These are phyloP conservation scores for Trichoderma atroviride DNA, from an alignment of 2,329 filamentous ascomycete genomes.

Conservation along the genomic window DNA sequence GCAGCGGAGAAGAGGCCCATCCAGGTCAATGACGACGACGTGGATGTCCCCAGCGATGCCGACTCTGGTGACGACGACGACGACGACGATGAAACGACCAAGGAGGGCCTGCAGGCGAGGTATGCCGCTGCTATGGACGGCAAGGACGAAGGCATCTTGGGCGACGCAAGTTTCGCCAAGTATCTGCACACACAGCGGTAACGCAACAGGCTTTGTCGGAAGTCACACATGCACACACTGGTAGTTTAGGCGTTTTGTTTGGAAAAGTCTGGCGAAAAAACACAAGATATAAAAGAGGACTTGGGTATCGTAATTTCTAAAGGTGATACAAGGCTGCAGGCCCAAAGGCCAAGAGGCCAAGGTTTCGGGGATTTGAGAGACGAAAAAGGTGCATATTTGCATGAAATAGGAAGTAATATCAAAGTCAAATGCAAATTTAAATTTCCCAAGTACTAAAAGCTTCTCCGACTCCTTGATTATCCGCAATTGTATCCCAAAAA, in stretches of 20 bases:
- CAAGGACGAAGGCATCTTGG: conserved; percentile 53
- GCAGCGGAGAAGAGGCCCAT: conserved; percentile 40
- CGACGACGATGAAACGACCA: conserved; percentile 61
- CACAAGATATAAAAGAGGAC: not conserved
- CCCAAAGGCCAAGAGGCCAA: not conserved
- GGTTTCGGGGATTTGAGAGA: not conserved
- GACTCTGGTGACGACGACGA: conserved; percentile 62
- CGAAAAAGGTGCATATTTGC: not conserved
- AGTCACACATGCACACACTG: not conserved
- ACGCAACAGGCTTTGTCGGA: conserved; percentile 1
- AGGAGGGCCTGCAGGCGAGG: conserved; percentile 69
- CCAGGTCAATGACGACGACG: conserved; percentile 49
- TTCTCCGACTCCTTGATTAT: conserved; percentile 8
- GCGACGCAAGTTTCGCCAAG: conserved; percentile 65
- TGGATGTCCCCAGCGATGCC: conserved; percentile 60
- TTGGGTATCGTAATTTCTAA: not conserved
- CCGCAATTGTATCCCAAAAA: conserved; percentile 19
- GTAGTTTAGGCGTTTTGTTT: conserved; percentile 24
- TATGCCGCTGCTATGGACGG: conserved; percentile 76
- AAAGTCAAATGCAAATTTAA: conserved; percentile 1
- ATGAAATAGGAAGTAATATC: conserved; percentile 22
- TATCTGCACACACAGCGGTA: conserved; percentile 54
- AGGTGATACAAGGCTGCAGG: not conserved
- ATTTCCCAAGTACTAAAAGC: conserved; percentile 7
- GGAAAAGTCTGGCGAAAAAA: conserved; percentile 9